A percentile compares a stretch with the other conserved stretches of the same genome.
phyloP scores from a whole-genome alignment of 805 yeast genomes.

The Lachancea nothofagi region DNA sequence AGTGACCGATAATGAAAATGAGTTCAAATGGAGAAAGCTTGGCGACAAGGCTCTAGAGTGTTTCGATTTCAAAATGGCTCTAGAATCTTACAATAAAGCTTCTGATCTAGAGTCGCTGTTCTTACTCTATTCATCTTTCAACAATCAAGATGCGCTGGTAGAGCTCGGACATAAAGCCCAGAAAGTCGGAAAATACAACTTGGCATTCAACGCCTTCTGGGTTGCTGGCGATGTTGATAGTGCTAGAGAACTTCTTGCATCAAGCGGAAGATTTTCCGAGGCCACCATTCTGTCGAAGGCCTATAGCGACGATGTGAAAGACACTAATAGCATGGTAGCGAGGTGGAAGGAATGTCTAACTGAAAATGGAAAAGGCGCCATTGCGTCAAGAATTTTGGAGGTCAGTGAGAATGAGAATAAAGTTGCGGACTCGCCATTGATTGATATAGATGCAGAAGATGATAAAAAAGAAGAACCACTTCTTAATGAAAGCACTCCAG shows the following conservation, averaged over 20 bases:
- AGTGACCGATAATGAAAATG: constrained; percentile 47
- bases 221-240: constrained; percentile 61
- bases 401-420: constrained; percentile 34
- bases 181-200: constrained; percentile 72
- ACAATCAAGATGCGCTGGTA: constrained; percentile 54
- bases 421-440: constrained; percentile 31
- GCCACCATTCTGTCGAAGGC: constrained; percentile 77
- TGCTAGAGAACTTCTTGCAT: constrained; percentile 59
- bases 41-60: constrained; percentile 79
- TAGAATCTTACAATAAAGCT: constrained; percentile 70
- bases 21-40: constrained; percentile 81
- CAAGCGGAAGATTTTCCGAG: constrained; percentile 70
- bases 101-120: constrained; percentile 77
- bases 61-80: constrained; percentile 80
- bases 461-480: constrained; percentile 20
- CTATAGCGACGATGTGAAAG: constrained; percentile 49
- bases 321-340: constrained; percentile 43
- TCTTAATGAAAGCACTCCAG: constrained; percentile 2
- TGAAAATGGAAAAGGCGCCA: constrained; percentile 44
- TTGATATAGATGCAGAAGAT: constrained; percentile 36
- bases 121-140: constrained; percentile 75
- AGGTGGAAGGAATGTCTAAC: constrained; percentile 63
- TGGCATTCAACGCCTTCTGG: constrained; percentile 93
- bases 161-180: constrained; percentile 64
- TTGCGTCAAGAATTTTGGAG: constrained; percentile 57